A percentile compares a stretch with the other conserved stretches of the same genome.
phyloP scores from a whole-genome alignment of 2,329 filamentous ascomycete genomes.

The Apiospora malaysiana region DNA sequence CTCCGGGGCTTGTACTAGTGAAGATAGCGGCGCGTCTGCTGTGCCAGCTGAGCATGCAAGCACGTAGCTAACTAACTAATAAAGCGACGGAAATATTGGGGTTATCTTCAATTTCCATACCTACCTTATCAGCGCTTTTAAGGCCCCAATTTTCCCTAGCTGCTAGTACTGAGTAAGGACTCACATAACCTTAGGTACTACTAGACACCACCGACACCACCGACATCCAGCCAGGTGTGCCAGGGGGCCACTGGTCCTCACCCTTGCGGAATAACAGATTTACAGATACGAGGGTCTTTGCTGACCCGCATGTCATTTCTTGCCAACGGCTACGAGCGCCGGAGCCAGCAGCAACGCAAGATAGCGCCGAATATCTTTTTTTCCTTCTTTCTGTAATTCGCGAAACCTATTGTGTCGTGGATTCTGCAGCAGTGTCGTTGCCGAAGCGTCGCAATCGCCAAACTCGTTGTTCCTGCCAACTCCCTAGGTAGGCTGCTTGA shows the following conservation, averaged over 20 bases:
- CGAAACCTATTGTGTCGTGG: background rate
- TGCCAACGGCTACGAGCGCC: conserved; percentile 2
- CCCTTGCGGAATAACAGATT: conserved; percentile 16
- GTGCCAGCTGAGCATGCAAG: background rate
- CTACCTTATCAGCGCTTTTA: conserved; percentile 2
- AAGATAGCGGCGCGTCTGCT: background rate
- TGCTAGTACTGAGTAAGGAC: background rate
- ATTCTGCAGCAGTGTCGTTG: background rate
- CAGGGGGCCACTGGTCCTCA: conserved; percentile 1
- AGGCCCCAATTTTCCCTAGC: conserved; percentile 3
- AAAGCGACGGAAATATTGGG: background rate
- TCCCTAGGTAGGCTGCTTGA: background rate
- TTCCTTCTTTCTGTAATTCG: background rate
- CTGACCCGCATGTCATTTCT: conserved; percentile 18
- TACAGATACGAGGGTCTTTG: conserved; percentile 11
- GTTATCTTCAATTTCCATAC: conserved; percentile 1
- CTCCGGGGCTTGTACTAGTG: background rate
- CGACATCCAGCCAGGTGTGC: background rate
- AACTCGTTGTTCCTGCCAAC: background rate
- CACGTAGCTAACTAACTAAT: background rate
- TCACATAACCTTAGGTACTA: too few relatives aligned
- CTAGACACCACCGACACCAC: too few relatives aligned
- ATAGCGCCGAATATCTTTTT: conserved; percentile 2
- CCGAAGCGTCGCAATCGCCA: conserved; percentile 1
- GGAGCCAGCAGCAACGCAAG: background rate